These are phyloP conservation scores for Phytopythium boreale DNA, from an alignment of 352 stramenopile genomes.

Conservation along the genomic window DNA sequence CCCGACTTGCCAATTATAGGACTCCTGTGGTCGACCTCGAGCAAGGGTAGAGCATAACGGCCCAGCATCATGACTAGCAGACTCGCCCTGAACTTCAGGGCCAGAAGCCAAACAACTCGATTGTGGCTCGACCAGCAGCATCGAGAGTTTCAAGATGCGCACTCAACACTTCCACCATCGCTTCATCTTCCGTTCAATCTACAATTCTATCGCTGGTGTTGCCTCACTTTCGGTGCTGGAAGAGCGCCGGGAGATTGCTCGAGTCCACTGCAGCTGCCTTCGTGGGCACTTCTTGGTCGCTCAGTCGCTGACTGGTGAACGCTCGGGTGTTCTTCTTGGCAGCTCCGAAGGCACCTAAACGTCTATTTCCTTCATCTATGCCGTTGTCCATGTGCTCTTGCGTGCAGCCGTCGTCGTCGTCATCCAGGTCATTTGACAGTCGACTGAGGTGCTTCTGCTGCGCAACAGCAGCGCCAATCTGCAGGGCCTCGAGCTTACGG, in stretches of 20 bases:
- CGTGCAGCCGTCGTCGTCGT: background rate
- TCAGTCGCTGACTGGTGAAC: background rate
- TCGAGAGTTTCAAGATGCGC: too few relatives aligned
- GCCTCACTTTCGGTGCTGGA: background rate
- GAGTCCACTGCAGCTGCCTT: background rate
- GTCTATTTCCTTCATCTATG: background rate
- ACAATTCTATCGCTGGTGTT: background rate
- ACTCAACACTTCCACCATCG: too few relatives aligned
- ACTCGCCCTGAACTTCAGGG: too few relatives aligned
- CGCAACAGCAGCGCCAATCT: background rate
- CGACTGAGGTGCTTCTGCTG: background rate
- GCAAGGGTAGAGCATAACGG: background rate
- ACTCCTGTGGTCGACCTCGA: background rate
- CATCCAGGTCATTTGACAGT: too few relatives aligned
- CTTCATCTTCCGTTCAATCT: too few relatives aligned
- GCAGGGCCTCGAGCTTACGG: constrained; percentile 38
- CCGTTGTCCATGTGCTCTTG: background rate
- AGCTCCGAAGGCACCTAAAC: background rate
- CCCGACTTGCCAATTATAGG: background rate
- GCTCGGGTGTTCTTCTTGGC: background rate
- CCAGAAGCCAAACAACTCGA: too few relatives aligned
- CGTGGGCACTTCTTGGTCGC: background rate
- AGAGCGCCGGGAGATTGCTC: background rate
- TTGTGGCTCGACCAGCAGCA: too few relatives aligned
- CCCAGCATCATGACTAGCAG: too few relatives aligned